phyloP scores from a whole-genome alignment of 2,329 filamentous ascomycete species.

The Penicillium vulpinum region DNA sequence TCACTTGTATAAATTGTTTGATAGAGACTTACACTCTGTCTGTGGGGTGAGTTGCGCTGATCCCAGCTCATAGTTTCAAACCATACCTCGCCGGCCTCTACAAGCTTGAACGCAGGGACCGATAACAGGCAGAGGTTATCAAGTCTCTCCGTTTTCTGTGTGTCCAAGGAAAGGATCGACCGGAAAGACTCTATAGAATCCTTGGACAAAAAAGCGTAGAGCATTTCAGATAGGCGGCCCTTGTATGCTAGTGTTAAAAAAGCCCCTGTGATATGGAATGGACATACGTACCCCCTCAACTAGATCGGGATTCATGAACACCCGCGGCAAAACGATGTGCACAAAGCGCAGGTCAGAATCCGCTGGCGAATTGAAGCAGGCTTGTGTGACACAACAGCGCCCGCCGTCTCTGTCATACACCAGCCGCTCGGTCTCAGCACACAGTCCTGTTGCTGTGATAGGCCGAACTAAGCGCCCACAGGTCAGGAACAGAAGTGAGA shows the following conservation, averaged over 20 bases:
- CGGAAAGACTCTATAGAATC: neutral
- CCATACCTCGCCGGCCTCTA: neutral
- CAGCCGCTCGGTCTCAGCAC: neutral
- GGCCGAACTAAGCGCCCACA: neutral
- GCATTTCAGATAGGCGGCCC: neutral
- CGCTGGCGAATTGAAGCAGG: neutral
- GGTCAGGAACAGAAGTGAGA: neutral
- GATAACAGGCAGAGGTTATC: neutral
- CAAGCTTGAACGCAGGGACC: neutral
- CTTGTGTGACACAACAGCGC: neutral
- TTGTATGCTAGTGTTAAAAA: neutral
- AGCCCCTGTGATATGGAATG: neutral
- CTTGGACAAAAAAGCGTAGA: neutral
- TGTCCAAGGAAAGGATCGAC: neutral
- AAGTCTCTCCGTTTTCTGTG: neutral
- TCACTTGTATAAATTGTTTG: neutral
- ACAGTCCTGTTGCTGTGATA: neutral
- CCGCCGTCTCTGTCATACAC: neutral
- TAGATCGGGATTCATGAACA: neutral
- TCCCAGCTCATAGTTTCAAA: neutral
- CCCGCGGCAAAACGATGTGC: neutral
- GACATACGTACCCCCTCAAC: neutral
- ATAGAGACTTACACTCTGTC: neutral
- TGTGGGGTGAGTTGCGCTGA: neutral
- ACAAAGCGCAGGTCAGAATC: neutral